Conservation (phyloP, 768 basidiomycete genomes). For the Hygrophorus russula region DNA sequence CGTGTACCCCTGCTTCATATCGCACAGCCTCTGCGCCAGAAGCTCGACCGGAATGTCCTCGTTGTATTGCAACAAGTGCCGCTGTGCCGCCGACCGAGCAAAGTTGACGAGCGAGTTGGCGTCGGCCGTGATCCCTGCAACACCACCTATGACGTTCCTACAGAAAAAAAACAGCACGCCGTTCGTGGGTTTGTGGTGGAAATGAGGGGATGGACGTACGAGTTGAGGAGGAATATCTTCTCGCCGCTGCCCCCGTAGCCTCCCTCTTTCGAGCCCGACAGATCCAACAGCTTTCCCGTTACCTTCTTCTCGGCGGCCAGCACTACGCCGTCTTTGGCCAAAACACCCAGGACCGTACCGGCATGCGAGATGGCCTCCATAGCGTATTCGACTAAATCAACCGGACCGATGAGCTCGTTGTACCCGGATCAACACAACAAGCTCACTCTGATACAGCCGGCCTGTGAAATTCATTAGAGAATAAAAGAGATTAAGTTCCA, state of each 20-base stretch:
- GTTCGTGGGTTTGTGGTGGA: background rate
- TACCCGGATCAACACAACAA: constrained; percentile 4
- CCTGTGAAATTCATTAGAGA: constrained; percentile 37
- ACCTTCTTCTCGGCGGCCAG: constrained; percentile 96
- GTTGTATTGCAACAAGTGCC: constrained; percentile 82
- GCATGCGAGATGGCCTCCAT: constrained; percentile 99
- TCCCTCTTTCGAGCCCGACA: constrained; percentile 74
- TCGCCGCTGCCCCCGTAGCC: constrained; percentile 94
- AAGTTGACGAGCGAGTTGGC: constrained; percentile 96
- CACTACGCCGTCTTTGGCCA: constrained; percentile 85
- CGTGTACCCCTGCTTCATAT: constrained; percentile 98
- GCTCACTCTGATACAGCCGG: constrained; percentile 91
- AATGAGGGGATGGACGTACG: constrained; percentile 34
- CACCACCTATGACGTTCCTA: constrained; percentile 92
- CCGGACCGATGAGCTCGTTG: constrained; percentile 6
- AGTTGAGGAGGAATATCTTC: constrained; percentile 95
- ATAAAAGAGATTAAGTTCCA: constrained; percentile 1
- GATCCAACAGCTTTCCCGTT: constrained; percentile 92
- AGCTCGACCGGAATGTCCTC: constrained; percentile 98
- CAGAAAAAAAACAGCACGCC: background rate
- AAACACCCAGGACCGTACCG: constrained; percentile 85
- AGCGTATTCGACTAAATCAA: constrained; percentile 84
- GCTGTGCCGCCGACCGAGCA: constrained; percentile 83
- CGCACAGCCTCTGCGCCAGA: constrained; percentile 86
- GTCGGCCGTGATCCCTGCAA: constrained; percentile 93